Percentiles rank a stretch among this genome's conserved stretches.
phyloP scores from a whole-genome alignment of 2,329 filamentous ascomycete genomes.

The Cadophora gregata region DNA sequence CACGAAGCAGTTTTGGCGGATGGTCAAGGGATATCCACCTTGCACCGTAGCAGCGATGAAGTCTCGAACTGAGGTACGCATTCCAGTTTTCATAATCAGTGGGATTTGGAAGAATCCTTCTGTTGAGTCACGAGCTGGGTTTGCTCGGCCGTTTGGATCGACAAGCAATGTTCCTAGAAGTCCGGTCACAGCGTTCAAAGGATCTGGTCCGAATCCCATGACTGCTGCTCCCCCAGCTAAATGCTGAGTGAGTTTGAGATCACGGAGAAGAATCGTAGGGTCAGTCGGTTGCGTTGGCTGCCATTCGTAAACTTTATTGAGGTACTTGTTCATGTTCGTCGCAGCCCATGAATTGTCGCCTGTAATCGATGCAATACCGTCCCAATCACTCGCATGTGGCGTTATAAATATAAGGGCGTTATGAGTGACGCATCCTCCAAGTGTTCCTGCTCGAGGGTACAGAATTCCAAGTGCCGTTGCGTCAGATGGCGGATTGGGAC shows the following conservation, averaged over 20 bases:
- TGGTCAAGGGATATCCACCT: slow-evolving; percentile 31
- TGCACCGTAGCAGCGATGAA: slow-evolving; percentile 20
- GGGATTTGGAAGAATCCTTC: slow-evolving; percentile 24
- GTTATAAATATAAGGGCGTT: slow-evolving; percentile 38
- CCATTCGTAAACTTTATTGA: slow-evolving; percentile 30
- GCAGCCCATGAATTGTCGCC: slow-evolving; percentile 38
- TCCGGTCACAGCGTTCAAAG: neutral
- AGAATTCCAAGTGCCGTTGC: slow-evolving; percentile 38
- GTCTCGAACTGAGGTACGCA: slow-evolving; percentile 16
- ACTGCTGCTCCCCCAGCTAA: slow-evolving; percentile 13
- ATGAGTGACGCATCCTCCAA: slow-evolving; percentile 42
- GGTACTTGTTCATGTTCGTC: slow-evolving; percentile 37
- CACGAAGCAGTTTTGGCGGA: slow-evolving; percentile 43
- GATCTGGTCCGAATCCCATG: slow-evolving; percentile 11
- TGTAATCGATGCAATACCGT: slow-evolving; percentile 33
- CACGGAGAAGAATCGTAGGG: slow-evolving; percentile 26
- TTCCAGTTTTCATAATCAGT: slow-evolving; percentile 17
- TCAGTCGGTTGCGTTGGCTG: slow-evolving; percentile 18
- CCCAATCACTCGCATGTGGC: slow-evolving; percentile 37
- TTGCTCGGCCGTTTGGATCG: slow-evolving; percentile 20
- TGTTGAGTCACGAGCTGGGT: slow-evolving; percentile 18
- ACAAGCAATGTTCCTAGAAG: slow-evolving; percentile 6
- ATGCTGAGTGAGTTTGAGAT: slow-evolving; percentile 27
- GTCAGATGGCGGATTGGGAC: slow-evolving; percentile 37
- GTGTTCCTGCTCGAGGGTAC: slow-evolving; percentile 43